Base-by-base conservation (phyloP, 2,329 filamentous ascomycete genomes). In the Nemania bipapillata region DNA sequence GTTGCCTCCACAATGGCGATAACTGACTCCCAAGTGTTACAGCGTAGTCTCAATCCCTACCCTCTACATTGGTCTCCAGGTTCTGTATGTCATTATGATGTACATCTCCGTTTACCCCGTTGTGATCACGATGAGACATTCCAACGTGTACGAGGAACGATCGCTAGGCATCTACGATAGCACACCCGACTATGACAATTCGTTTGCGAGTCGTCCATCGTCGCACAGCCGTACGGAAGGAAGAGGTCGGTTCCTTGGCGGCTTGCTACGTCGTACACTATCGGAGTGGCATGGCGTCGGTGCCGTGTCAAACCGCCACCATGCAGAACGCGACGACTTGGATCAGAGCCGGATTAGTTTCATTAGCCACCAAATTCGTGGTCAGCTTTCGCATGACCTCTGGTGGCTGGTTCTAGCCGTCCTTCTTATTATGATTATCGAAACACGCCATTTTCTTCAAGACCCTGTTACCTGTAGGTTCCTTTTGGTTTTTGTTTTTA, bases 341-440 rank as follows among this genome's bases (percentile, higher is more conserved):
- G 40, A 71, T 4, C 77, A 79, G 65, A 85, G 83, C 22, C 83
- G 81, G 22, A 81, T 84, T 66, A 83, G 81, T 74, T 86, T 87
- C 74, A 81, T 87, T 60, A 83, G 82, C 66, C 82, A 85, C 65
- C 87, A 90, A 74, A 80, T 90, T 12, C 84, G 86, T 32, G 84
- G 85, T 17, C 89, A 91, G 73, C 81, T 91, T 2, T 86, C 87
- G 8, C 88, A 90, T 75, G 89, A 91, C 73, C 80, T 90, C 11
- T 91, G 88, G 89, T 89, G 86, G 83, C 83, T 91, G 15, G 84
- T 87, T 1, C 76, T 90, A 0, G 87, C 87, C 0, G 83, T 89
- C 4, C 81, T 90, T n/a, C 79, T 87, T 28, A 89, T 91, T 66
- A 82, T 84, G 30, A 85, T 86, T 64, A 86, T 88, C 55, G 88